Evolutionary conservation across 345 rosid genomes (phyloP).

Genomic region (Acer yangbiense): DNA sequence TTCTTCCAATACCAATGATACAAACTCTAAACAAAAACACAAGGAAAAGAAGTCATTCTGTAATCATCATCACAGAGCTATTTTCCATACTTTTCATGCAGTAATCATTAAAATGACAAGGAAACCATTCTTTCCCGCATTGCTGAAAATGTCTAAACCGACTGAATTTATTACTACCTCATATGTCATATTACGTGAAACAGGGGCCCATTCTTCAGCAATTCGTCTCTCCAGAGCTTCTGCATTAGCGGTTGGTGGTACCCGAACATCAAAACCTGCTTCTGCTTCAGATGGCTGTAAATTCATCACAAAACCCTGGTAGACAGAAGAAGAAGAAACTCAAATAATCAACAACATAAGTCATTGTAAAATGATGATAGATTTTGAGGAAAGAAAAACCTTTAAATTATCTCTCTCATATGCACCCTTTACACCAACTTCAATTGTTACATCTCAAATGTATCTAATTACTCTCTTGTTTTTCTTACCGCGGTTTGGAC

Average conservation of each 20-base stretch:
- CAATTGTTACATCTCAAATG: neutral
- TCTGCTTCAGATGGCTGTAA: conserved; percentile 97
- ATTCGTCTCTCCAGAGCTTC: conserved; percentile 78
- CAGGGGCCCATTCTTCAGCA: conserved; percentile 97
- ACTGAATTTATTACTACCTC: conserved; percentile 48
- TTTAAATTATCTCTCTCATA: neutral
- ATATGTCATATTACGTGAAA: conserved; percentile 83
- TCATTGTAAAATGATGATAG: neutral
- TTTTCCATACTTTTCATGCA: neutral
- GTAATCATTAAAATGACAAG: conserved; percentile 5
- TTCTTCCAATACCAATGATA: neutral
- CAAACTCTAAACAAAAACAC: neutral
- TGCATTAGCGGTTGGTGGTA: conserved; percentile 76
- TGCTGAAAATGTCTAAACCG: too few relatives aligned
- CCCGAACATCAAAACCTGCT: conserved; percentile 91
- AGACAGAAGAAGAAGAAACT: conserved; percentile 24
- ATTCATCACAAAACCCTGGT: conserved; percentile 93
- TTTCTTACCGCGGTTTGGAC: too few relatives aligned
- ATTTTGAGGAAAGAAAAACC: too few relatives aligned
- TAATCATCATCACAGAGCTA: neutral
- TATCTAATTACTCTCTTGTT: neutral
- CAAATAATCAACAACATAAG: neutral
- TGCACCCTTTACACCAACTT: neutral
- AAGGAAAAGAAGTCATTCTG: neutral
- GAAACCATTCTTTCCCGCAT: neutral